phyloP scores from a whole-genome alignment of 2,329 filamentous ascomycete genomes.

The Beauveria varroae region DNA sequence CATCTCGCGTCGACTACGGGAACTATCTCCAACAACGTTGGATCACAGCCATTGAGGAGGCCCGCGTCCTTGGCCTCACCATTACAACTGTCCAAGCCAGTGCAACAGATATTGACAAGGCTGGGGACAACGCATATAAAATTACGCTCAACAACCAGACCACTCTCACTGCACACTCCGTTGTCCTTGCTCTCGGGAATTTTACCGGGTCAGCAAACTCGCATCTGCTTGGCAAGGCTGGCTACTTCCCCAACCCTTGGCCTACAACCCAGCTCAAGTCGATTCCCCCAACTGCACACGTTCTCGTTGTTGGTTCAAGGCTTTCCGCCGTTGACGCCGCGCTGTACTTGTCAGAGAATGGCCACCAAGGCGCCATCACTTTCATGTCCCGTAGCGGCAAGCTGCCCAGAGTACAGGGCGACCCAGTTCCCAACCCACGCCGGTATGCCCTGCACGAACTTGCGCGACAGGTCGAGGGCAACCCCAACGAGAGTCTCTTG shows the following conservation, averaged over 20 bases:
- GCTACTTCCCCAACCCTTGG: constrained; percentile 10
- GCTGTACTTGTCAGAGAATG: constrained; percentile 2
- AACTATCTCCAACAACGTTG: background rate
- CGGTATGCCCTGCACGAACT: constrained; percentile 7
- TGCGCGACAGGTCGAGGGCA: constrained; percentile 3
- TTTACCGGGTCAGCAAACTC: constrained; percentile 3
- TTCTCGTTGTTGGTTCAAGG: constrained; percentile 4
- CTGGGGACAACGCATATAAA: background rate
- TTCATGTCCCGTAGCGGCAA: constrained; percentile 11
- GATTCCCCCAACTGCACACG: background rate
- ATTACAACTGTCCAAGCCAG: background rate
- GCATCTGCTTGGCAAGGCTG: constrained; percentile 1
- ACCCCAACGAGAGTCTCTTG: background rate
- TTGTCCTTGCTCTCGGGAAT: constrained; percentile 8
- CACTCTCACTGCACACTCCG: background rate
- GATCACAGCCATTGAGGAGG: background rate
- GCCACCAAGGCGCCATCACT: constrained; percentile 7
- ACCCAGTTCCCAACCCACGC: constrained; percentile 1
- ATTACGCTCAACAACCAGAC: background rate
- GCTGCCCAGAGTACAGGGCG: constrained; percentile 6
- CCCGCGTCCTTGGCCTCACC: background rate
- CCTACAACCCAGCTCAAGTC: constrained; percentile 1
- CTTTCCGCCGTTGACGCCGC: constrained; percentile 8
- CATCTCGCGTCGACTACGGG: constrained; percentile 8
- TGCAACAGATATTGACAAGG: background rate